A percentile compares a stretch with the other conserved stretches of the same genome.
Evolutionary conservation across 805 yeast genomes (phyloP).

Genomic region (Candida verbasci): DNA sequence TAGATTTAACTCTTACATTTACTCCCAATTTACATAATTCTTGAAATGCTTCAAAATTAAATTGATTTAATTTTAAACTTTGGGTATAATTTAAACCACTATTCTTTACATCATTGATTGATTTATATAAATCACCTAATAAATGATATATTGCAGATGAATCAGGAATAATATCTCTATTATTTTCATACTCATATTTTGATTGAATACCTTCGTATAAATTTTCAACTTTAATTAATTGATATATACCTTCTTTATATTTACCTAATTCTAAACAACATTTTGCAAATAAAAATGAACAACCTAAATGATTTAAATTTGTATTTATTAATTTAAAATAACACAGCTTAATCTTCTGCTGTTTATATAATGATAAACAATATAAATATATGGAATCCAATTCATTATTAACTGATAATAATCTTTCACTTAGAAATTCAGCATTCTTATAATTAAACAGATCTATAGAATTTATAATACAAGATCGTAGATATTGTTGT

Average conservation of each 20-base stretch:
- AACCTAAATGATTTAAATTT: constrained; percentile 52
- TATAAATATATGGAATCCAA: constrained; percentile 64
- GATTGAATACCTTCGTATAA: constrained; percentile 19
- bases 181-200: constrained; percentile 34
- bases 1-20: constrained; percentile 54
- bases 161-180: constrained; percentile 51
- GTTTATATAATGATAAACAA: constrained; percentile 61
- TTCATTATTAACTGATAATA: constrained; percentile 52
- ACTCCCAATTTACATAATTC: constrained; percentile 71
- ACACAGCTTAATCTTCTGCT: constrained; percentile 58
- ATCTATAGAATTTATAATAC: constrained; percentile 68
- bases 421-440: constrained; percentile 79
- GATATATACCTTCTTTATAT: constrained; percentile 59
- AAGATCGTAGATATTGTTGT: constrained; percentile 47
- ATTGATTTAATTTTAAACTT: constrained; percentile 73
- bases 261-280: constrained; percentile 54
- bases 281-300: constrained; percentile 69
- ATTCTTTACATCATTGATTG: constrained; percentile 56
- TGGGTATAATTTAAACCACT: constrained; percentile 64
- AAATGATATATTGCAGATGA: constrained; percentile 63
- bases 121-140: constrained; percentile 63
- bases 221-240: constrained; percentile 24
- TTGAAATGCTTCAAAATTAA: constrained; percentile 81
- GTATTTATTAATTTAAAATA: constrained; percentile 35
- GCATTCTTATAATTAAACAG: constrained; percentile 70